phyloP scores from a whole-genome alignment of 148 eudicot genomes.

The Rhododendron simsii region DNA sequence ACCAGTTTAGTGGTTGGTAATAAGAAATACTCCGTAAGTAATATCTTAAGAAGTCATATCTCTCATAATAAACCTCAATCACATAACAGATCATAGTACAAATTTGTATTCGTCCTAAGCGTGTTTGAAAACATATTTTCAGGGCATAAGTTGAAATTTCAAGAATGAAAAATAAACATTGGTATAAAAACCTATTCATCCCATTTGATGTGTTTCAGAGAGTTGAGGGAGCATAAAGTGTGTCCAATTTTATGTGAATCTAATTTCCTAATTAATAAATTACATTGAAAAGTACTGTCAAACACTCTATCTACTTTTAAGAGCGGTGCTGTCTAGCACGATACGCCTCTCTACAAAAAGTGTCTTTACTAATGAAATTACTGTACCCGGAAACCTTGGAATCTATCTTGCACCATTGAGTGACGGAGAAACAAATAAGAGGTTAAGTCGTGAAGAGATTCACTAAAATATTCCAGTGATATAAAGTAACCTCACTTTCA shows the following conservation, averaged over 20 bases:
- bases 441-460: not conserved
- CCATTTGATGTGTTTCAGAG: not conserved
- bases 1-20: too few species aligned
- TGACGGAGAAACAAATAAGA: not conserved
- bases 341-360: not conserved
- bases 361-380: not conserved
- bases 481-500: not conserved
- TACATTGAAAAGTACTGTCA: not conserved
- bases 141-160: not conserved
- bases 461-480: not conserved
- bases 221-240: not conserved
- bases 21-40: too few species aligned
- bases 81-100: too few species aligned
- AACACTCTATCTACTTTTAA: not conserved
- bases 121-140: not conserved
- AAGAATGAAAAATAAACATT: not conserved
- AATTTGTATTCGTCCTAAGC: too few species aligned
- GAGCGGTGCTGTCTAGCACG: not conserved
- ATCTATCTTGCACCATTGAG: not conserved
- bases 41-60: too few species aligned
- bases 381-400: not conserved
- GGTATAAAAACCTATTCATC: not conserved
- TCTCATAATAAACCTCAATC: too few species aligned
- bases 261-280: not conserved
- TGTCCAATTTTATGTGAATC: too few species aligned